Evolutionary conservation across 352 stramenopile genomes (phyloP), one percentile per base, ranked within the genome.

Genomic region (Phytophthora gonapodyides): DNA sequence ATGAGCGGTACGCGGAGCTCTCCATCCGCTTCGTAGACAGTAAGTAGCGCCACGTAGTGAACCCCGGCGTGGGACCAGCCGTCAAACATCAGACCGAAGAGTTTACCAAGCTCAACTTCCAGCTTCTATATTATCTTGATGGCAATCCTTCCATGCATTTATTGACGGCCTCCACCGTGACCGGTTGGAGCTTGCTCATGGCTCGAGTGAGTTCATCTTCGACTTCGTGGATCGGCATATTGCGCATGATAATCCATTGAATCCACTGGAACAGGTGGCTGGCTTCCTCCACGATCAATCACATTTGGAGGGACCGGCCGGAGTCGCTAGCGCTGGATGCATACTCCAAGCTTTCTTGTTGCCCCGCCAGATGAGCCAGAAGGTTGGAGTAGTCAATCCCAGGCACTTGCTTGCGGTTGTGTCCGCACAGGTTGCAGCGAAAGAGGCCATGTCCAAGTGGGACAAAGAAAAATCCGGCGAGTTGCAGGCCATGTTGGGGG

Each of bases 31-130:
- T 30, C 42, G 43, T 54, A 61, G 33, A 61, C 43, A 21, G 42
- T 34, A 17, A 35, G 54, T 2, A 46, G 33, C 1, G 27, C 21
- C 15, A 48, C 35, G 27, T 54, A 54, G 31, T 61, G 54, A 33
- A 53, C 35, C 12, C 42, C 13, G 10, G 34, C 43, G 31, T 53
- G 42, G 11, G 19, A 35, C 42, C 34, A 61, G 8, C 43, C 30
- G 13, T 61, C 35, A 34, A 61, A 48, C 43, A 54, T 61, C 4
- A 54, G 19, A 40, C 54, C 19, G 24, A 61, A 53, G 42, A 41
- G 31, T 43, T 17, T 48, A 41, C 34, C 54, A 15, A 61, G 37
- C 24, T 54, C 34, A 7, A 47, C 46, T 36, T 45, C 36, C 4
- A 56, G 35, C 19, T 37, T 12, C 3, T 56, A 10, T 5, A 24